phyloP scores from a whole-genome alignment of 352 stramenopile genomes.

The Phytophthora palmivora region DNA sequence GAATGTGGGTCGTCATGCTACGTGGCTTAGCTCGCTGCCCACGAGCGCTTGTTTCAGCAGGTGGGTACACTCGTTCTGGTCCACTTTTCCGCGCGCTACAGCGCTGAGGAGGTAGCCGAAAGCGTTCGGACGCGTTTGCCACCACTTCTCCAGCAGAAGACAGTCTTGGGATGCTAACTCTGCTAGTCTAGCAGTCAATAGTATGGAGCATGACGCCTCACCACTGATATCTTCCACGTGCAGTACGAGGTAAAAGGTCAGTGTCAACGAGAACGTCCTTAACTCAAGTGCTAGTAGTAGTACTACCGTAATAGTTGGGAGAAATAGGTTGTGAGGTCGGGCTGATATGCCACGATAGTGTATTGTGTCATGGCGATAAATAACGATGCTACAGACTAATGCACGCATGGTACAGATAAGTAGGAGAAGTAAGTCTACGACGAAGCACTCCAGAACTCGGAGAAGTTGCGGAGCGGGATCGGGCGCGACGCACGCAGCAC shows the following conservation, averaged over 20 bases:
- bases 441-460: conserved; percentile 76
- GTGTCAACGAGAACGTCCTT: too few species aligned
- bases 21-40: conserved; percentile 49
- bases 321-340: conserved; percentile 14
- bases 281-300: too few species aligned
- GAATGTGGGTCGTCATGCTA: neutral
- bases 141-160: conserved; percentile 51
- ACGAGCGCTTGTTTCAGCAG: conserved; percentile 52
- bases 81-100: conserved; percentile 81
- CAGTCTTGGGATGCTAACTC: conserved; percentile 38
- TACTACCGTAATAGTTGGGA: too few species aligned
- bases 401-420: conserved; percentile 21
- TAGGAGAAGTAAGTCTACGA: conserved; percentile 17
- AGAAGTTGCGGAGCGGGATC: conserved; percentile 81
- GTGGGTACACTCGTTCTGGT: conserved; percentile 70
- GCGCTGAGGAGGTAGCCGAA: conserved; percentile 35
- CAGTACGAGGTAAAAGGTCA: too few species aligned
- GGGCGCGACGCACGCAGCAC: conserved; percentile 74
- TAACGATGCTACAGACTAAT: conserved; percentile 49
- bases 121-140: conserved; percentile 45
- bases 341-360: conserved; percentile 22
- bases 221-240: too few species aligned
- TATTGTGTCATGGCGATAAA: conserved; percentile 50
- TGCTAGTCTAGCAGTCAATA: neutral
- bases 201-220: neutral